Percentiles rank a stretch among this genome's conserved stretches.
These are phyloP conservation scores for Nakazawaea pomicola DNA, from an alignment of 805 yeast genomes.

Conservation along the genomic window DNA sequence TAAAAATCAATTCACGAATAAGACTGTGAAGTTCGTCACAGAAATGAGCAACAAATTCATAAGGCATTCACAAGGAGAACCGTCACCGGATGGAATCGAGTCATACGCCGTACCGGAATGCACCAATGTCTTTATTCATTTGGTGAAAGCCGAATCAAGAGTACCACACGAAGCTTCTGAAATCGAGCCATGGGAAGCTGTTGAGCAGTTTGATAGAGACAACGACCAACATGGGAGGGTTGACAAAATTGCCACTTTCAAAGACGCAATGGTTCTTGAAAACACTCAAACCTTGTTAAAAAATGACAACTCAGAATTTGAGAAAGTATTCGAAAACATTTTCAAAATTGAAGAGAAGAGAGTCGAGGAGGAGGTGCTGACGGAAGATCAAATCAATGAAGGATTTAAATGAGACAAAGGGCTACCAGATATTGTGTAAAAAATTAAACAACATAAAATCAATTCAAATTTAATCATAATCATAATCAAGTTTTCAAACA, in stretches of 20 bases:
- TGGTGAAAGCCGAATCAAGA: slow-evolving; percentile 1
- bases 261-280: slow-evolving; percentile 1
- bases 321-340: slow-evolving; percentile 3
- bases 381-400: no score
- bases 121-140: slow-evolving; percentile 5
- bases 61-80: not conserved
- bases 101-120: slow-evolving; percentile 2
- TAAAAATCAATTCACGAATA: slow-evolving; percentile 3
- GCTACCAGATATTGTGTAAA: not conserved
- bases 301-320: slow-evolving; percentile 2
- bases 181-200: not conserved
- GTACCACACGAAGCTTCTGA: not conserved
- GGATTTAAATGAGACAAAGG: not conserved
- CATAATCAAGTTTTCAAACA: no score
- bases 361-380: not conserved
- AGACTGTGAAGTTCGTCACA: slow-evolving; percentile 2
- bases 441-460: no score
- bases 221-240: no score
- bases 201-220: not conserved
- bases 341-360: not conserved
- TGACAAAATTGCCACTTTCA: no score
- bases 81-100: not conserved
- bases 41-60: slow-evolving; percentile 2
- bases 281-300: slow-evolving; percentile 2
- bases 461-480: no score